These are phyloP conservation scores for Ogataea methylovora DNA, from an alignment of 805 yeast genomes.

Conservation along the genomic window DNA sequence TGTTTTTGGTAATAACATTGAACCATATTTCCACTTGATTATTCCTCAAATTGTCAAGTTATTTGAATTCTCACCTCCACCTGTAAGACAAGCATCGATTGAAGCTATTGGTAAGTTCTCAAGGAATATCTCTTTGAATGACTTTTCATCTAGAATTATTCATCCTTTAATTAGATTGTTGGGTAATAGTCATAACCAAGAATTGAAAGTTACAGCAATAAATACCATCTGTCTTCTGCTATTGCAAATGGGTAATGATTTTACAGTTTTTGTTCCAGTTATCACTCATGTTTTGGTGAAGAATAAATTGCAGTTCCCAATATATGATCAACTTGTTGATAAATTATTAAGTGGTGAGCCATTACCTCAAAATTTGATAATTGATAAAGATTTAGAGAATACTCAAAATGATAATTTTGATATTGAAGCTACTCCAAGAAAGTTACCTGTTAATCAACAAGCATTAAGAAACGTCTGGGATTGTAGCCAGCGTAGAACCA, in stretches of 20 bases:
- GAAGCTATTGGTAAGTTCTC: slow-evolving; percentile 79
- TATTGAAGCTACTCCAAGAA: slow-evolving; percentile 62
- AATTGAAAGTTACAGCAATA: slow-evolving; percentile 56
- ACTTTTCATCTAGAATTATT: slow-evolving; percentile 84
- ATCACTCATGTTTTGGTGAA: slow-evolving; percentile 59
- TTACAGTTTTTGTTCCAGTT: slow-evolving; percentile 78
- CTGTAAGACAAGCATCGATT: slow-evolving; percentile 65
- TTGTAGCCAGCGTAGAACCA: slow-evolving; percentile 77
- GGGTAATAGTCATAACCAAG: slow-evolving; percentile 32
- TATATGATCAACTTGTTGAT: slow-evolving; percentile 74
- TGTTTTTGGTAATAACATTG: slow-evolving; percentile 79
- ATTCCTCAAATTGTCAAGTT: slow-evolving; percentile 80
- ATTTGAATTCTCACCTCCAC: slow-evolving; percentile 63
- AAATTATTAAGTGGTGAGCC: slow-evolving; percentile 80
- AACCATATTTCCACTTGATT: slow-evolving; percentile 79
- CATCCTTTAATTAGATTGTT: slow-evolving; percentile 79
- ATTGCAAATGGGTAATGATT: slow-evolving; percentile 78
- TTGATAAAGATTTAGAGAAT: slow-evolving; percentile 48
- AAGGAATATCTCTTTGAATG: slow-evolving; percentile 62
- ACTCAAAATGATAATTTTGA: slow-evolving; percentile 41
- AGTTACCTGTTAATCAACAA: slow-evolving; percentile 60
- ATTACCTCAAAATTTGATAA: slow-evolving; percentile 65
- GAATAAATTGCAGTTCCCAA: slow-evolving; percentile 59
- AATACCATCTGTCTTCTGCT: slow-evolving; percentile 73
- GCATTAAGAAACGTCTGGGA: slow-evolving; percentile 85